These are phyloP conservation scores for Metrosideros polymorpha DNA, from an alignment of 441 rosid genomes.

Conservation along the genomic window DNA sequence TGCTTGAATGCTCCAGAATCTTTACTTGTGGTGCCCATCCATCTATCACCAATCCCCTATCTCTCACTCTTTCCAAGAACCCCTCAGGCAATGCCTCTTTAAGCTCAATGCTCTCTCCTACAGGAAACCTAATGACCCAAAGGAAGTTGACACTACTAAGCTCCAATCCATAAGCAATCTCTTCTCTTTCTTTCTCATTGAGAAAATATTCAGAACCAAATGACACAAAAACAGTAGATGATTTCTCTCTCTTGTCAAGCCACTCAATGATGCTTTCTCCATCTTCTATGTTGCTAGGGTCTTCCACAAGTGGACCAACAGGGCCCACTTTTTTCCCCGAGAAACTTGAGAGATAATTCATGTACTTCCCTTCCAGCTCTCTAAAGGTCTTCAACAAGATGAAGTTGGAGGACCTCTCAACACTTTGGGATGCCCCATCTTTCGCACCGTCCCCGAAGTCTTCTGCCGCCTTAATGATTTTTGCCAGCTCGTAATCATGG, in stretches of 20 bases:
- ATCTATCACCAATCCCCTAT: neutral
- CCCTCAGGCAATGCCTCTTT: neutral
- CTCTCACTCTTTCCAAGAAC: neutral
- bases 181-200: neutral
- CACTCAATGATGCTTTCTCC: neutral
- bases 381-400: neutral
- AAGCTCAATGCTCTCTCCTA: neutral
- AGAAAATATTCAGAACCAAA: neutral
- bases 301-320: neutral
- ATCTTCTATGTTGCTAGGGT: neutral
- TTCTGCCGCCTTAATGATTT: neutral
- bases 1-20: neutral
- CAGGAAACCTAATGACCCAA: neutral
- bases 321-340: neutral
- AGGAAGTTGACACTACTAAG: neutral
- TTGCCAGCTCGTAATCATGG: neutral
- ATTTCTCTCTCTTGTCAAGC: neutral
- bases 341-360: neutral
- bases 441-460: neutral
- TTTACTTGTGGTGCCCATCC: conserved; percentile 1
- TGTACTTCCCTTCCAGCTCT: neutral
- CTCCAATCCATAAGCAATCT: neutral
- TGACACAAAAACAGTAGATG: neutral
- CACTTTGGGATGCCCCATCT: neutral
- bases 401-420: neutral